Conservation (phyloP, 2,329 filamentous ascomycete species). For the Rhynchosporium graminicola region DNA sequence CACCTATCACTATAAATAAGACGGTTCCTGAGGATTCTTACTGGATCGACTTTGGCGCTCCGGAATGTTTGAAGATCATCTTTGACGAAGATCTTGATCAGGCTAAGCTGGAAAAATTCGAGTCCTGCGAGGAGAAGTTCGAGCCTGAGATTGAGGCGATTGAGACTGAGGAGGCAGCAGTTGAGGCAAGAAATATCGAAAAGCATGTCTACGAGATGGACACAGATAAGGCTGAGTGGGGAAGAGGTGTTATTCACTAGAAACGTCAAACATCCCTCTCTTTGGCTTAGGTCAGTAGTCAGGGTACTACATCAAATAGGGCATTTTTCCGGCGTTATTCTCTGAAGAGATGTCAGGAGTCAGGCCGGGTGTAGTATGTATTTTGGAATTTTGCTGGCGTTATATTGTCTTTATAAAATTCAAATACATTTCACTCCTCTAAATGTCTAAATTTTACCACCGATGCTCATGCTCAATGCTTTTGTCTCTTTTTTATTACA, state of each 20-base stretch:
- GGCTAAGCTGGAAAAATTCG: not conserved
- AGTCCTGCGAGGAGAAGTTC: not conserved
- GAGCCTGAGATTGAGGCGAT: not conserved
- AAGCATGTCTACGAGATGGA: constrained; percentile 7
- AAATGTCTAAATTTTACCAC: too few species aligned
- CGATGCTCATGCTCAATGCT: too few species aligned
- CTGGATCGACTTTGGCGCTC: constrained; percentile 12
- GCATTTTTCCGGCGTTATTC: not conserved
- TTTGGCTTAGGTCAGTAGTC: too few species aligned
- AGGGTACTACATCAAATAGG: not conserved
- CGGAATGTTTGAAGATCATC: constrained; percentile 10
- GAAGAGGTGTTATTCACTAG: not conserved
- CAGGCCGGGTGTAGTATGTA: too few species aligned
- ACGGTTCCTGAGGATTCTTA: not conserved
- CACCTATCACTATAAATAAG: not conserved
- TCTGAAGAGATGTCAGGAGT: too few species aligned
- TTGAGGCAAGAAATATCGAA: not conserved
- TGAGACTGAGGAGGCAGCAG: not conserved
- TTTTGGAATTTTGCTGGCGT: too few species aligned
- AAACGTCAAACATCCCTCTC: not conserved
- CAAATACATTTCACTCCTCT: too few species aligned
- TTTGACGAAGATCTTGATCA: not conserved
- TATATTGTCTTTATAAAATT: too few species aligned
- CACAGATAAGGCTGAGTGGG: constrained; percentile 1
- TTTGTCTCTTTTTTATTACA: too few species aligned